These are phyloP conservation scores for Diaporthe sp. DNA, from an alignment of 2,329 filamentous ascomycete species.

Conservation along the genomic window DNA sequence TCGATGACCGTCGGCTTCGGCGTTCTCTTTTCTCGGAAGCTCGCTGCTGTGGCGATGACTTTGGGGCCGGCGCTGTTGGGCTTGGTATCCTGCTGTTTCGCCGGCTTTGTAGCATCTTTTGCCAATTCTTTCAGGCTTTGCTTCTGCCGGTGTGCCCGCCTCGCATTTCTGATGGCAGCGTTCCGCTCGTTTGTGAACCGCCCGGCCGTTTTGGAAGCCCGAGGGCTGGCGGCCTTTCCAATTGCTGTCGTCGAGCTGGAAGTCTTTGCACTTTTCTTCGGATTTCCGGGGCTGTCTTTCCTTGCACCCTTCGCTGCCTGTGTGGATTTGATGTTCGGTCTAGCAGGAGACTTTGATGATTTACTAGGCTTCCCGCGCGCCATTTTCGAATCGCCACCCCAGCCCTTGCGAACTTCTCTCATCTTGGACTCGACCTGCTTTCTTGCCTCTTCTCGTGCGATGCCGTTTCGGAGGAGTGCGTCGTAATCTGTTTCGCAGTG, in stretches of 20 bases:
- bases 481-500: slow-evolving; percentile 65
- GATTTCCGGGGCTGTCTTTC: background rate
- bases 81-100: background rate
- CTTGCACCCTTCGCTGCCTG: background rate
- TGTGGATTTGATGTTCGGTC: too few species aligned
- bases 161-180: background rate
- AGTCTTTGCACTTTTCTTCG: background rate
- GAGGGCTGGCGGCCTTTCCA: background rate
- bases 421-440: slow-evolving; percentile 40
- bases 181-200: background rate
- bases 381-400: slow-evolving; percentile 39
- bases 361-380: background rate
- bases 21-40: slow-evolving; percentile 5
- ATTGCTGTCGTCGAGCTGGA: background rate
- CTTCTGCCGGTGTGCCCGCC: background rate
- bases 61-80: background rate
- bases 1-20: background rate
- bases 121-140: background rate
- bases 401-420: slow-evolving; percentile 43
- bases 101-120: background rate
- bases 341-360: too few species aligned
- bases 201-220: background rate
- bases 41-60: background rate
- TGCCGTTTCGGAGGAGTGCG: slow-evolving; percentile 47
- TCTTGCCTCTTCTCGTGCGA: slow-evolving; percentile 44